A percentile compares a stretch with the other conserved stretches of the same genome.
Conservation (phyloP, 805 yeast genomes). For the Candida caryicola region DNA sequence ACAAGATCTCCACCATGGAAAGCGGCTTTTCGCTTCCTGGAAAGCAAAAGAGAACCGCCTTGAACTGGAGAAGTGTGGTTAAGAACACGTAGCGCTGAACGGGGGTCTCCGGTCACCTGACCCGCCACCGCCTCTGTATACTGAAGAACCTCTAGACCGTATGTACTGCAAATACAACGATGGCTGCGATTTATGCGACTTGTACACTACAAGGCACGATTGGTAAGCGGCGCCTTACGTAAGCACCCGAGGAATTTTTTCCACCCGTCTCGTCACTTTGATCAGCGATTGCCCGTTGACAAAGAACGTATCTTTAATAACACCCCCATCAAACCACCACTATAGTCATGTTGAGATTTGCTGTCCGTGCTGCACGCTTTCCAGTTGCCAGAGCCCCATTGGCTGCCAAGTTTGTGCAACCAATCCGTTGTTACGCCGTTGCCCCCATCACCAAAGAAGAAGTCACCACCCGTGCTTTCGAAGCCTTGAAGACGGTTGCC, state of each 20-base stretch:
- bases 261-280: too few relatives aligned
- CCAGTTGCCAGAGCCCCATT: conserved; percentile 32
- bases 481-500: conserved; percentile 63
- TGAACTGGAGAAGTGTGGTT: conserved; percentile 36
- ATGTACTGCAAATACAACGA: too few relatives aligned
- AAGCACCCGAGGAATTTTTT: too few relatives aligned
- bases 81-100: conserved; percentile 2
- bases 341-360: conserved; percentile 49
- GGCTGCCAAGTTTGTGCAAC: conserved; percentile 24
- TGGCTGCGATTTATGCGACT: too few relatives aligned
- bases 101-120: too few relatives aligned
- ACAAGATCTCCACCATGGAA: conserved; percentile 12
- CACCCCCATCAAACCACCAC: too few relatives aligned
- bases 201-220: too few relatives aligned
- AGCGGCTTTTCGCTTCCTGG: conserved; percentile 2
- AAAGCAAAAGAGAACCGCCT: conserved; percentile 32
- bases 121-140: too few relatives aligned
- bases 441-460: conserved; percentile 72
- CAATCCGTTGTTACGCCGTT: conserved; percentile 55
- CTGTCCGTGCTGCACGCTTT: conserved; percentile 42
- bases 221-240: too few relatives aligned
- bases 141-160: too few relatives aligned
- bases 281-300: too few relatives aligned
- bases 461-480: conserved; percentile 76
- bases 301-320: too few relatives aligned